Conservation (phyloP, 495 filamentous ascomycete genomes). For the Bacidia gigantensis region DNA sequence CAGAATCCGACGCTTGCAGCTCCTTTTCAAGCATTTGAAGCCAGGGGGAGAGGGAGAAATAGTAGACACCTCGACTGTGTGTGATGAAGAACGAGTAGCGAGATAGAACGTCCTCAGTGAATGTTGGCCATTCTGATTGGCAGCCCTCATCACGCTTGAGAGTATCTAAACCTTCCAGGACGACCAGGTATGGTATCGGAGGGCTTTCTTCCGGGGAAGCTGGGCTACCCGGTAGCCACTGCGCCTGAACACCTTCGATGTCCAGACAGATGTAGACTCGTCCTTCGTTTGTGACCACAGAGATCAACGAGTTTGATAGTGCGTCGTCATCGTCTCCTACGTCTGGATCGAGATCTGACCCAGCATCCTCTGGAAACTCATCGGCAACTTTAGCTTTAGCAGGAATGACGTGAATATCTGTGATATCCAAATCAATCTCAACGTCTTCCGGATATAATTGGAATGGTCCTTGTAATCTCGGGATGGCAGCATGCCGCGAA, state of each 20-base stretch:
- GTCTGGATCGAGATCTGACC: slow-evolving; percentile 30
- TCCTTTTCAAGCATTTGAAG: slow-evolving; percentile 63
- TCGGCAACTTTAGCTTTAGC: slow-evolving; percentile 39
- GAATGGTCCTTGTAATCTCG: slow-evolving; percentile 77
- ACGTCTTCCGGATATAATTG: slow-evolving; percentile 50
- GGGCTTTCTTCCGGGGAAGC: slow-evolving; percentile 18
- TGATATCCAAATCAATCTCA: slow-evolving; percentile 50
- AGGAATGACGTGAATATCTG: slow-evolving; percentile 45
- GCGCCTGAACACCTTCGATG: slow-evolving; percentile 63
- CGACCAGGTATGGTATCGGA: slow-evolving; percentile 30
- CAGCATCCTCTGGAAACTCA: slow-evolving; percentile 19
- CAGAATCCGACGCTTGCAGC: slow-evolving; percentile 46
- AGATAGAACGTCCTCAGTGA: slow-evolving; percentile 57
- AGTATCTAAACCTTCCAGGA: slow-evolving; percentile 48
- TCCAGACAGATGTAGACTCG: slow-evolving; percentile 69
- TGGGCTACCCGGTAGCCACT: slow-evolving; percentile 57
- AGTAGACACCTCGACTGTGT: slow-evolving; percentile 52
- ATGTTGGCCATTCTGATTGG: slow-evolving; percentile 52
- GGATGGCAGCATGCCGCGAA: slow-evolving; percentile 52
- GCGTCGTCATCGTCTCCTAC: slow-evolving; percentile 45
- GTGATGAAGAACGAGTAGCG: slow-evolving; percentile 72
- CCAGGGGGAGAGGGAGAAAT: slow-evolving; percentile 61
- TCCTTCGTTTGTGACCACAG: slow-evolving; percentile 57
- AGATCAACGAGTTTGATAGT: slow-evolving; percentile 58
- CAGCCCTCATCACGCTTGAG: slow-evolving; percentile 35